Conservation (phyloP, 73 alveolate genomes). For the Breviolum minutum region DNA sequence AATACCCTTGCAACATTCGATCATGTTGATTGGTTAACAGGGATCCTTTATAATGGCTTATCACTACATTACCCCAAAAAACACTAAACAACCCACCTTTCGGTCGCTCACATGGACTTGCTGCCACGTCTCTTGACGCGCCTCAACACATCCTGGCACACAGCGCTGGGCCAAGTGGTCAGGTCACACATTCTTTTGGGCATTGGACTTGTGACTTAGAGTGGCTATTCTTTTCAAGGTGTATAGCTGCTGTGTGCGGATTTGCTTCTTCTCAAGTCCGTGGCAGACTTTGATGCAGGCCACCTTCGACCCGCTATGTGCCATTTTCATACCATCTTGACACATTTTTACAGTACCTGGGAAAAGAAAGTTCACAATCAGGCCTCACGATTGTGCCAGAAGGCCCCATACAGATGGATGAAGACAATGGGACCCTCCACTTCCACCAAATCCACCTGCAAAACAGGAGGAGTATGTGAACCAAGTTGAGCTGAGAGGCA, state of each 20-base stretch:
- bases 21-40: too few relatives aligned
- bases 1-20: too few relatives aligned
- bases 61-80: too few relatives aligned
- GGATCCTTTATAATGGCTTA: too few relatives aligned
- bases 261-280: too few relatives aligned
- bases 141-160: constrained; percentile 68
- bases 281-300: too few relatives aligned
- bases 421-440: constrained; percentile 74
- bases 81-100: too few relatives aligned
- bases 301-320: background rate
- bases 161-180: background rate
- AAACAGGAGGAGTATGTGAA: background rate
- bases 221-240: too few relatives aligned
- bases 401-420: constrained; percentile 82
- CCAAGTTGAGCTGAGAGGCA: background rate
- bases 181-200: too few relatives aligned
- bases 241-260: too few relatives aligned
- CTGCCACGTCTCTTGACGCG: constrained; percentile 34
- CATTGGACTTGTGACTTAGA: too few relatives aligned
- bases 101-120: background rate
- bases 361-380: background rate
- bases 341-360: too few relatives aligned
- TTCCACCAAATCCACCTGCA: constrained; percentile 76
- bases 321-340: background rate
- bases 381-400: constrained; percentile 91